phyloP scores from a whole-genome alignment of 371 early-diverging fungal genomes.

The Choanephora cucurbitarum region DNA sequence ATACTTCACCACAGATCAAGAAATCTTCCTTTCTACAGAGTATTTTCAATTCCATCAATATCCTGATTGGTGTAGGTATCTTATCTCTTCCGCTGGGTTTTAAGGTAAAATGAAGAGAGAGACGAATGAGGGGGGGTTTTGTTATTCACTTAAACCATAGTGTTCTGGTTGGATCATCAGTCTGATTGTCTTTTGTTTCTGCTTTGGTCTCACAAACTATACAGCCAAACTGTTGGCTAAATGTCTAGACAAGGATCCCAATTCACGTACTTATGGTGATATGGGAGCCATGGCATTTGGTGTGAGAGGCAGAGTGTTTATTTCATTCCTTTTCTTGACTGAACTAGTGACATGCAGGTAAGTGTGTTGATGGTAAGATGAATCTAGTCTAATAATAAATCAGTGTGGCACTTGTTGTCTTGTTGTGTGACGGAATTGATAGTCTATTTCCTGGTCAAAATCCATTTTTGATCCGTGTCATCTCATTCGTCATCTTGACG shows the following conservation, averaged over 20 bases:
- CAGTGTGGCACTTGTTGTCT: slow-evolving; percentile 43
- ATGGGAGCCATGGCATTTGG: slow-evolving; percentile 72
- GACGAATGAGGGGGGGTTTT: background rate
- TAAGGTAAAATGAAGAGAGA: slow-evolving; percentile 29
- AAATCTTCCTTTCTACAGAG: slow-evolving; percentile 50
- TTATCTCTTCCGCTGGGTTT: slow-evolving; percentile 65
- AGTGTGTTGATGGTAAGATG: background rate
- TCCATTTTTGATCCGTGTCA: slow-evolving; percentile 26
- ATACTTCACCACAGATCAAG: slow-evolving; percentile 15
- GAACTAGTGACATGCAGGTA: slow-evolving; percentile 68
- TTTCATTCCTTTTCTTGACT: slow-evolving; percentile 58
- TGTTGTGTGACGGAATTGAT: slow-evolving; percentile 44
- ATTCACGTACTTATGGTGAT: slow-evolving; percentile 66
- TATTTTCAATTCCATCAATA: slow-evolving; percentile 63
- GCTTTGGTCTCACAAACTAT: slow-evolving; percentile 58
- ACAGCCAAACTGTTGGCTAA: slow-evolving; percentile 67
- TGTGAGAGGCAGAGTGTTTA: slow-evolving; percentile 45
- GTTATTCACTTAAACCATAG: slow-evolving; percentile 15
- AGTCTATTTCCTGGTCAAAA: slow-evolving; percentile 36
- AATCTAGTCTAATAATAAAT: too few species aligned
- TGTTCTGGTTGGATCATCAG: slow-evolving; percentile 69
- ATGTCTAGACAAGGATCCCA: slow-evolving; percentile 55
- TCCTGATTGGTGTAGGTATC: slow-evolving; percentile 65
- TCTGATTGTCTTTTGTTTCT: slow-evolving; percentile 53
- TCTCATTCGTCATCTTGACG: slow-evolving; percentile 42